Base-by-base conservation (phyloP, 495 filamentous ascomycete genomes). In the Tuber aestivum region DNA sequence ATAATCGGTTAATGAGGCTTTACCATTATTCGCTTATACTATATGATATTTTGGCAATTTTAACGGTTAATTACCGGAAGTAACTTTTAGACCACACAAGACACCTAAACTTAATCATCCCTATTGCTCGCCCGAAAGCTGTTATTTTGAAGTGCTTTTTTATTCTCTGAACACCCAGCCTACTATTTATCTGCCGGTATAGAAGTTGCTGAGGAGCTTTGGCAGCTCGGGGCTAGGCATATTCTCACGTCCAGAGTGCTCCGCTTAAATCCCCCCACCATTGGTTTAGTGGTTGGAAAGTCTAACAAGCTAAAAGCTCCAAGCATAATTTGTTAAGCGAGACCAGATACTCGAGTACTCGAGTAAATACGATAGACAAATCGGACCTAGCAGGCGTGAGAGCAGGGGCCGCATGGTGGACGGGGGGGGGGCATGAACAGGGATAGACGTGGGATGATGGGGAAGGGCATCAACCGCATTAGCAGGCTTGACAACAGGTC, bases 381-480 rank as follows among this genome's bases (percentile, higher is more conserved):
- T 40, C 35, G 38, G 56, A 37, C 69, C 10, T 20, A n/a, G 65
- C 44, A 70, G 7, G 32, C 0, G 41, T 37, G 69, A 71, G 75
- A 79, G 77, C 77, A 79, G 73, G 78, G 76, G 78, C 78, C 78
- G 70, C 73, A 79, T 72, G 45, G 78, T 56, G 76, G 76, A 75
- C 76, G 72, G 44, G 3, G 32, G 71, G 69, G 61, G 56, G 56
- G 56, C 56, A 0, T 65, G n/a, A 32, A 65, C n/a, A 5, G 27
- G 56, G 56, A 27, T 65, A 5, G 23, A 68, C 69, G 44, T 78
- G 69, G 44, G 69, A 73, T 44, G 65, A 48, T 41, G 72, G 76
- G 78, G 69, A 69, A 50, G 77, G 76, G 78, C 65, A 69, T 75
- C 72, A 76, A 78, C 74, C 75, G 71, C 74, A 41, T 68, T 75